A percentile compares a stretch with the other conserved stretches of the same genome.
These are phyloP conservation scores for Fraxinus albicans DNA, from an alignment of 305 asterid species.

Conservation along the genomic window DNA sequence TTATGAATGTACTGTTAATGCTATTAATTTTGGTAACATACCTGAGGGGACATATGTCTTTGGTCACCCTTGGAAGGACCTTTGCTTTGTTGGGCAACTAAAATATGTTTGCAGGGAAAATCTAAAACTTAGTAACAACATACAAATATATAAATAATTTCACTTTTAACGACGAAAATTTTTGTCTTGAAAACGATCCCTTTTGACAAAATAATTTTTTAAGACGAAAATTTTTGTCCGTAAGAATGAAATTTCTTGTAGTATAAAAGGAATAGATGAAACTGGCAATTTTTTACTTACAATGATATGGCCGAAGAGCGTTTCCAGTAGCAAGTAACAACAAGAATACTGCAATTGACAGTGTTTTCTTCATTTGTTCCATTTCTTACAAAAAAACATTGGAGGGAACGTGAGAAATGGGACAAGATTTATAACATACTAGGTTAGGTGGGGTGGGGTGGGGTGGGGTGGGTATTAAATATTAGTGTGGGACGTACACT, in stretches of 20 bases:
- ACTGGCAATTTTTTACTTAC: slow-evolving; percentile 27
- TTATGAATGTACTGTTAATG: not conserved
- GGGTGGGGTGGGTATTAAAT: not conserved
- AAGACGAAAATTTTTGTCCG: not conserved
- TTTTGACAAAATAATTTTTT: not conserved
- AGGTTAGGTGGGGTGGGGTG: not conserved
- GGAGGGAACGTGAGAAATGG: slow-evolving; percentile 1
- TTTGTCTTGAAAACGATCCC: not conserved
- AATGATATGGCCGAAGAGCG: slow-evolving; percentile 61
- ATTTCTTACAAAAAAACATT: not conserved
- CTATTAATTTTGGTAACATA: slow-evolving; percentile 9
- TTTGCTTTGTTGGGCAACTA: slow-evolving; percentile 51
- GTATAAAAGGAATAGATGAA: not conserved
- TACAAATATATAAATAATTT: not conserved
- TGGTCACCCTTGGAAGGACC: slow-evolving; percentile 35
- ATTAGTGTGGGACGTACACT: slow-evolving; percentile 49
- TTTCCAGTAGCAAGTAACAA: slow-evolving; percentile 39
- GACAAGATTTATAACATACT: slow-evolving; percentile 15
- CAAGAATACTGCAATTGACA: slow-evolving; percentile 38
- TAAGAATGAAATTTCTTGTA: not conserved
- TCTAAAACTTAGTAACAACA: not conserved
- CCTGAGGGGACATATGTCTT: slow-evolving; percentile 33
- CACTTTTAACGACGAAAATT: not conserved
- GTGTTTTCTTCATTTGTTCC: slow-evolving; percentile 19
- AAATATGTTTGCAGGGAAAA: not conserved